phyloP scores from a whole-genome alignment of 192 early-diverging fungal genomes.

The Gonapodya sp. region DNA sequence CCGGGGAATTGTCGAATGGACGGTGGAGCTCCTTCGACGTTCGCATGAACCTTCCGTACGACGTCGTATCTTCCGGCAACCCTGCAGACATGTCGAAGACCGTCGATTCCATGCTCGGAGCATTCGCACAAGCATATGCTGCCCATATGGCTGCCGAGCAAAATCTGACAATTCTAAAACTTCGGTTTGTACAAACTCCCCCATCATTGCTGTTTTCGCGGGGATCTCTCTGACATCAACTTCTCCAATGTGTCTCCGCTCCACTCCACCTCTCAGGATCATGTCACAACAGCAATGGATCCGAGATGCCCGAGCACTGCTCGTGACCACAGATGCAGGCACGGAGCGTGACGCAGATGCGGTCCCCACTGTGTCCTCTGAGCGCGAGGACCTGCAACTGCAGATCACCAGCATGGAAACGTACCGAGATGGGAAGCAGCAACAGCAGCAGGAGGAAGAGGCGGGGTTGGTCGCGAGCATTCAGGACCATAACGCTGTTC shows the following conservation, averaged over 20 bases:
- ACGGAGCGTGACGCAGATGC: neutral
- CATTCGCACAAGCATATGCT: neutral
- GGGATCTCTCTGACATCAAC: neutral
- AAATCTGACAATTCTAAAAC: neutral
- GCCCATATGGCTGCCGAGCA: neutral
- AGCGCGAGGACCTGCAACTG: neutral
- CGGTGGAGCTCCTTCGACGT: neutral
- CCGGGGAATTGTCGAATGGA: neutral
- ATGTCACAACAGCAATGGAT: neutral
- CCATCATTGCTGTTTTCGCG: neutral
- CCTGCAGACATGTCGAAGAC: neutral
- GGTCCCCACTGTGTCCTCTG: neutral
- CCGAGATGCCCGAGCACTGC: neutral
- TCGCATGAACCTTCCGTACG: neutral
- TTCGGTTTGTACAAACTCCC: no score
- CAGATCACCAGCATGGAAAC: neutral
- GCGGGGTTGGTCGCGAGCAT: neutral
- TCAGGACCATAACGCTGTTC: neutral
- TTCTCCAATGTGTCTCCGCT: neutral
- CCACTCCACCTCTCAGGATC: neutral
- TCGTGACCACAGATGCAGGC: neutral
- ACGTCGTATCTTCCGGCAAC: neutral
- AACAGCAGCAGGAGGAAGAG: neutral
- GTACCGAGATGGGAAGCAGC: neutral
- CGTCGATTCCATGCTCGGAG: neutral